phyloP scores from a whole-genome alignment of 306 rosid genomes.

The Malus sylvestris region DNA sequence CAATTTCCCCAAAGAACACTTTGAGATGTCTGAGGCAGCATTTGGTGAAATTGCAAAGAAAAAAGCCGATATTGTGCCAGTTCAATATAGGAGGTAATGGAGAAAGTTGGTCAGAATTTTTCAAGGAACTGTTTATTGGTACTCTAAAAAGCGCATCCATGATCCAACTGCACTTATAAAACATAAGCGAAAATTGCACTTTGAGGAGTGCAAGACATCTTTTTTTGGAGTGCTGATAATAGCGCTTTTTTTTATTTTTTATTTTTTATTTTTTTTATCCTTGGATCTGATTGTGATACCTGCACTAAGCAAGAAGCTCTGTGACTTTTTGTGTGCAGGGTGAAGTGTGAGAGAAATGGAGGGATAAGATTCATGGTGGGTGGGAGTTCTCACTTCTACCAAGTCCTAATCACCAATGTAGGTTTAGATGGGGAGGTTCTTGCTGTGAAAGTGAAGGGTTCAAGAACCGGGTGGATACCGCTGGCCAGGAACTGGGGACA shows the following conservation, averaged over 20 bases:
- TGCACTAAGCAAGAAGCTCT: constrained; percentile 6
- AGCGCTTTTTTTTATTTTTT: not conserved
- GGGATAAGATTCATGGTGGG: constrained; percentile 68
- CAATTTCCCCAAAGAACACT: constrained; percentile 85
- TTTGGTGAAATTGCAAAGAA: constrained; percentile 70
- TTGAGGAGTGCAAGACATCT: not conserved
- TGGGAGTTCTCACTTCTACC: constrained; percentile 68
- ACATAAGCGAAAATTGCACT: not conserved
- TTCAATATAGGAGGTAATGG: constrained; percentile 85
- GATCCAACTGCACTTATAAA: not conserved
- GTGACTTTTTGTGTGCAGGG: constrained; percentile 45
- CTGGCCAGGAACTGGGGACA: constrained; percentile 95
- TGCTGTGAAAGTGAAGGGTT: constrained; percentile 93
- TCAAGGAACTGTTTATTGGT: not conserved
- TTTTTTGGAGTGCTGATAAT: not conserved
- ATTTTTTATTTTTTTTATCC: too few relatives aligned
- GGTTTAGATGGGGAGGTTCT: constrained; percentile 82
- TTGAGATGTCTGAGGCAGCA: constrained; percentile 87
- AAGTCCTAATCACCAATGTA: constrained; percentile 74
- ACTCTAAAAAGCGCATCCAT: not conserved
- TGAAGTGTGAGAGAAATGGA: constrained; percentile 70
- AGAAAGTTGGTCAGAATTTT: not conserved
- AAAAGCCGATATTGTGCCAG: constrained; percentile 79
- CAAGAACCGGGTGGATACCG: constrained; percentile 92
- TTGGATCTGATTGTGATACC: constrained; percentile 1